These are phyloP conservation scores for Chrysosporium queenslandicum DNA, from an alignment of 2,329 filamentous ascomycete species.

Conservation along the genomic window DNA sequence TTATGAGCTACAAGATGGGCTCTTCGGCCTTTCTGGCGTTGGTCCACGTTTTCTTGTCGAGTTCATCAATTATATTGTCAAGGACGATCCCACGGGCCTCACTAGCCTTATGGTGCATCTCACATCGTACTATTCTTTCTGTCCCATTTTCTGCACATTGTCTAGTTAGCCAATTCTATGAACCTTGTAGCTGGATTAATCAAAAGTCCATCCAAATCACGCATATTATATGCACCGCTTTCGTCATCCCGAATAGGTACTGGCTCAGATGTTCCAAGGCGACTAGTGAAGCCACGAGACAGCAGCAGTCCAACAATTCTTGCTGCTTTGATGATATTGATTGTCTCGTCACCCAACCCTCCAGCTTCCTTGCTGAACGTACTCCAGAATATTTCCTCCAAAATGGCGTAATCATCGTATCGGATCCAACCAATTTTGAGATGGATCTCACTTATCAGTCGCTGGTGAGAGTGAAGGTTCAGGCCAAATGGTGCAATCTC, in stretches of 20 bases:
- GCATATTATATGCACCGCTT: conserved; percentile 32
- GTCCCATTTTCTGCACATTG: too few species aligned
- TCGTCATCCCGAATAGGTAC: conserved; percentile 33
- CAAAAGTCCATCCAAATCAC: conserved; percentile 31
- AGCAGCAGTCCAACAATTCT: conserved; percentile 29
- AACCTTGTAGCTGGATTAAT: conserved; percentile 30
- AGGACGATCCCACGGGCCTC: conserved; percentile 16
- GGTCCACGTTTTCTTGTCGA: conserved; percentile 16
- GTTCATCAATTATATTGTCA: conserved; percentile 10
- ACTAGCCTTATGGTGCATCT: conserved; percentile 12
- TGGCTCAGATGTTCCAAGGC: conserved; percentile 29
- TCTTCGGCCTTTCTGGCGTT: conserved; percentile 16
- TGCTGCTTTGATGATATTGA: conserved; percentile 26
- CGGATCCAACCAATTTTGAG: conserved; percentile 28
- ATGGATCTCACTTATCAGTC: conserved; percentile 30
- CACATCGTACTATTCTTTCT: conserved; percentile 13
- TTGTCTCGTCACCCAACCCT: conserved; percentile 21
- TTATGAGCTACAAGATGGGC: conserved; percentile 9
- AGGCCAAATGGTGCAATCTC: conserved; percentile 34
- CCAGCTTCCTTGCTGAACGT: conserved; percentile 26
- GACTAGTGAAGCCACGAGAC: conserved; percentile 31
- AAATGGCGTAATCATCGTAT: conserved; percentile 27
- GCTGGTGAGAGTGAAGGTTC: conserved; percentile 31
- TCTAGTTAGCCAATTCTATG: conserved; percentile 18
- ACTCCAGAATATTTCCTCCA: conserved; percentile 26